Evolutionary conservation across 352 stramenopile genomes (phyloP), one percentile per base, ranked within the genome.

Genomic region (Pseudoperonospora humuli): DNA sequence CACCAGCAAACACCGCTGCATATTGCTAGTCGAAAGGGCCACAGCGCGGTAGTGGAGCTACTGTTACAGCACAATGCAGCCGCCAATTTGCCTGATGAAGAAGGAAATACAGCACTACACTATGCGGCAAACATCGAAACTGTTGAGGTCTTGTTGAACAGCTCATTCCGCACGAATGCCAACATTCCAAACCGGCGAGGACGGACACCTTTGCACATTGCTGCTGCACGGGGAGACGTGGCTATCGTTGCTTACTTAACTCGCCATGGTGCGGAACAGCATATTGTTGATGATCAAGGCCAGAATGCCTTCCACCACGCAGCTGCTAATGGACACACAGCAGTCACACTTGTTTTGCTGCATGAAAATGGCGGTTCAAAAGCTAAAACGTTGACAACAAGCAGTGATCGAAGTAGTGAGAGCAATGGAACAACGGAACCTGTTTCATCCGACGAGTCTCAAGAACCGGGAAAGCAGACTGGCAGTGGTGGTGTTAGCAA

Each of bases 301-400:
- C 81, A 93, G 38, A 90, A 64, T 7, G 75, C 81, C 3, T 91
- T 93, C 45, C 76, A 91, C 32, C 59, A 88, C 19, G 81, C 81
- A 11, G 73, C 81, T 43, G 78, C 76, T 7, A 84, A 88, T 40
- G 81, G 81, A 3, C 75, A 93, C 39, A 89, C 75, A 14, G 57
- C 72, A 0, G 81, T 91, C 3, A 72, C 74, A 9, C 60, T 89
- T 5, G 64, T 89, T 29, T 41, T 93, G 20, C 59, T 93, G 37
- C 79, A 86, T 29, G 62, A 82, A 26, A 86, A 74, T 21, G 73
- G 85, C 26, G 39, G 37, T 32, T 47, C 50, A 20, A 52, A 33
- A 14, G 11, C 35, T 24, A 52, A 61, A 44, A 46, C 34, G 45
- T 11, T 53, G 23, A 10, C 28, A 20, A 3, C 11, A 45, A 26